phyloP scores from a whole-genome alignment of 2,329 filamentous ascomycete species.

The Claviceps humidiphila region DNA sequence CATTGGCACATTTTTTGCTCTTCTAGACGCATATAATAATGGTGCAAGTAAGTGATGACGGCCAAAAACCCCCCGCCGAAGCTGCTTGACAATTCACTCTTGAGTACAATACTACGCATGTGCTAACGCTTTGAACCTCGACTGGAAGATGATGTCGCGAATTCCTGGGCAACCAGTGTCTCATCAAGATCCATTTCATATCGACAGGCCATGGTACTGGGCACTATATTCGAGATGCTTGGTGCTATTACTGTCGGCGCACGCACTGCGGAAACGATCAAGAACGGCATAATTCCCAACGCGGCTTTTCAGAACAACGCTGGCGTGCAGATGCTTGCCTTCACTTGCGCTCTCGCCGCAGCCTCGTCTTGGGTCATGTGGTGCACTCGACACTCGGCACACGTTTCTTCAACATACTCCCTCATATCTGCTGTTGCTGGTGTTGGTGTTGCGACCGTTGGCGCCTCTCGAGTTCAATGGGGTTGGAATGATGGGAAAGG shows the following conservation, averaged over 20 bases:
- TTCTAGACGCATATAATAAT: constrained; percentile 68
- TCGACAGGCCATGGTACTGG: constrained; percentile 51
- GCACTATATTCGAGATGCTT: constrained; percentile 51
- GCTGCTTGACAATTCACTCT: too few species aligned
- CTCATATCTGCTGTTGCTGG: constrained; percentile 53
- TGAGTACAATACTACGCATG: too few species aligned
- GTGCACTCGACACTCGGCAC: constrained; percentile 58
- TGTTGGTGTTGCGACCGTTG: constrained; percentile 52
- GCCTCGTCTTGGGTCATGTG: constrained; percentile 64
- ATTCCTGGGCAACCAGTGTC: constrained; percentile 66
- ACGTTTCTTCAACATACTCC: constrained; percentile 58
- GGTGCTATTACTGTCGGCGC: constrained; percentile 53
- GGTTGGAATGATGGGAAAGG: constrained; percentile 57
- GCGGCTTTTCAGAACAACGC: constrained; percentile 43
- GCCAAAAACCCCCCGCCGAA: too few species aligned
- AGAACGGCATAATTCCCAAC: constrained; percentile 57
- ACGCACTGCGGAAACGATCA: constrained; percentile 61
- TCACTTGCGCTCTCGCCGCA: constrained; percentile 47
- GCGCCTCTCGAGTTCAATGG: constrained; percentile 49
- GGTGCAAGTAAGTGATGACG: constrained; percentile 50
- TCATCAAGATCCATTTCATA: constrained; percentile 67
- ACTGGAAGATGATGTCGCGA: constrained; percentile 64
- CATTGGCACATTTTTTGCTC: constrained; percentile 63
- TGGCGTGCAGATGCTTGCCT: constrained; percentile 55
- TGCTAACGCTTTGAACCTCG: too few species aligned